A percentile compares a stretch with the other conserved stretches of the same genome.
Conservation (phyloP, 805 yeast genomes). For the Barnettozyma californica region DNA sequence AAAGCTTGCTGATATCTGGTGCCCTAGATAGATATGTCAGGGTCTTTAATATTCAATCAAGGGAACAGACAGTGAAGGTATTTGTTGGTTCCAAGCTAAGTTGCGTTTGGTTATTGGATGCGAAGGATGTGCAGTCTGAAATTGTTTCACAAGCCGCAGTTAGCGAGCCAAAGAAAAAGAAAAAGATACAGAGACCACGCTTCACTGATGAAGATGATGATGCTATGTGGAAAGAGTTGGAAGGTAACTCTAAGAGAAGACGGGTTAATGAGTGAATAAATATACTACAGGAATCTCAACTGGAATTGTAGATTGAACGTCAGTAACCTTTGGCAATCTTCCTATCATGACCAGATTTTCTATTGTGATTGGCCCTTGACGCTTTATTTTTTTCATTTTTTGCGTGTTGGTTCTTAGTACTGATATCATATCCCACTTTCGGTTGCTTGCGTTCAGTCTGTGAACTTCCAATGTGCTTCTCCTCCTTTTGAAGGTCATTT, state of each 20-base stretch:
- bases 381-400: conserved; percentile 53
- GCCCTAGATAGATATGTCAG: conserved; percentile 86
- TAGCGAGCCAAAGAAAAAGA: conserved; percentile 25
- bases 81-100: conserved; percentile 70
- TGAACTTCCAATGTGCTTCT: not conserved
- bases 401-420: conserved; percentile 32
- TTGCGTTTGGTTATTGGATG: conserved; percentile 45
- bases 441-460: conserved; percentile 4
- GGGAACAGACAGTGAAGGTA: conserved; percentile 61
- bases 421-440: not conserved
- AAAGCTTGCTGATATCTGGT: conserved; percentile 59
- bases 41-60: conserved; percentile 57
- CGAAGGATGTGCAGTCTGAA: conserved; percentile 34
- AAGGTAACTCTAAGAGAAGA: conserved; percentile 17
- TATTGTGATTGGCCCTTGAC: conserved; percentile 55
- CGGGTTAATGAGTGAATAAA: conserved; percentile 8
- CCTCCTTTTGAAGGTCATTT: conserved; percentile 1
- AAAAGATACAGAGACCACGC: conserved; percentile 25
- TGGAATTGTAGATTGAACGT: not conserved
- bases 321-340: conserved; percentile 33
- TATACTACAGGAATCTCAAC: not conserved
- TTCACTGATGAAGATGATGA: conserved; percentile 28
- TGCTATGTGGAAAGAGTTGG: conserved; percentile 33
- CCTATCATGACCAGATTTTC: conserved; percentile 57
- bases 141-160: conserved; percentile 22